Percentiles rank a stretch among this genome's conserved stretches.
Evolutionary conservation across 306 rosid species (phyloP).

Genomic region (Malus sieversii): DNA sequence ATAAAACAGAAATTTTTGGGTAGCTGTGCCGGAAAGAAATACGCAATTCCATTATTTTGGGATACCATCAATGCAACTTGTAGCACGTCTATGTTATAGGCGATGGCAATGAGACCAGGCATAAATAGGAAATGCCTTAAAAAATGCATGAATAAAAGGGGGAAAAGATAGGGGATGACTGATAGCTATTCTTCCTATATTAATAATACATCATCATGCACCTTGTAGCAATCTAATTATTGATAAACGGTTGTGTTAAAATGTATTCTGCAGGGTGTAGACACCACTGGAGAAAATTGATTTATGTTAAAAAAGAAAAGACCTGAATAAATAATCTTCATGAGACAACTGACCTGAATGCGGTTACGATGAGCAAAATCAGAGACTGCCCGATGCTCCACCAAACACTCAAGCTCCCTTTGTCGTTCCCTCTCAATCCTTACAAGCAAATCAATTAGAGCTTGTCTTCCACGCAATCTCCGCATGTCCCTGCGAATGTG

Average conservation of each 20-base stretch:
- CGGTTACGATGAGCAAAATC: conserved; percentile 99
- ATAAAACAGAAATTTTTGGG: not conserved
- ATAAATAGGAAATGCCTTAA: not conserved
- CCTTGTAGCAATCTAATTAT: not conserved
- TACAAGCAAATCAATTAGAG: conserved; percentile 82
- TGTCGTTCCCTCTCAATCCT: conserved; percentile 93
- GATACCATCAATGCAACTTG: not conserved
- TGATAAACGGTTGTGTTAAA: not conserved
- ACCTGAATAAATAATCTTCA: not conserved
- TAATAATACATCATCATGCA: not conserved
- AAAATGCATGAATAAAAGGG: not conserved
- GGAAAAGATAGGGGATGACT: not conserved
- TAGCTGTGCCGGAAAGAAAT: not conserved
- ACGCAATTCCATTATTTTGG: not conserved
- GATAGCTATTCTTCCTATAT: not conserved
- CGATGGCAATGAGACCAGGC: too few relatives aligned
- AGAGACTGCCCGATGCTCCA: conserved; percentile 98
- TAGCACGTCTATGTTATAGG: not conserved
- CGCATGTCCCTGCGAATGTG: conserved; percentile 76
- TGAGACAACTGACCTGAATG: conserved; percentile 71
- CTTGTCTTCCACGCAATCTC: conserved; percentile 96
- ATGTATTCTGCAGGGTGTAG: not conserved
- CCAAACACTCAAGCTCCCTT: conserved; percentile 83
- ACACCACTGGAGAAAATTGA: not conserved
- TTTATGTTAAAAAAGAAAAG: not conserved